Evolutionary conservation across 441 rosid species (phyloP), one percentile per base, ranked within the genome.

Genomic region (Euphorbia corollata): DNA sequence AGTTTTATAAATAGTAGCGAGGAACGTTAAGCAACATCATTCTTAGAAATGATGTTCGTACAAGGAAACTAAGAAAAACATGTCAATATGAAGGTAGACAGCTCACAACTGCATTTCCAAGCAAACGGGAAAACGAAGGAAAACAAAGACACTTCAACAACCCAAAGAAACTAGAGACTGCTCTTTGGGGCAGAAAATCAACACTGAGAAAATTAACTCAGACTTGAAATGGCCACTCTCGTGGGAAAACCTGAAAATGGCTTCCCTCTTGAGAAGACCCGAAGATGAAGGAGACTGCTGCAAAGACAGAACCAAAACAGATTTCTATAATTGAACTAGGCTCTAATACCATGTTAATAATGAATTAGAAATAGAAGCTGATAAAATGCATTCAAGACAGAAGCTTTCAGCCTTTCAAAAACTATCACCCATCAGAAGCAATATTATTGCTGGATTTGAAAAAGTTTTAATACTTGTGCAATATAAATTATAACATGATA

Each of bases 311-410:
- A 45, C 50, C 16, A 45, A 45, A 45, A 45, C 16, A 45, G 50
- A 45, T 8, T 8, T 2, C 15, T 45, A 45, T 3, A 0, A 45
- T 45, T 45, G 15, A 45, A 45, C n/a, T 45, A 45, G 47, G 47
- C 47, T 41, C 47, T 41, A 13, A 36, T 36, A 36, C 41, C 41
- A 36, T 36, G 41, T 36, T 36, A 2, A 8, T 36, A 36, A 36
- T 36, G 3, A 36, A 2, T 36, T 36, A 36, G 41, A 27, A 27
- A 27, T 27, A 27, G 32, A 27, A 68, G 47, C n/a, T 58, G 7
- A 48, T 47, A 68, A 32, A 47, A 32, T 47, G 19, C 27, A 59
- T 27, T 55, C 50, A 34, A n/a, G 16, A 55, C 50, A 36, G 54
- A 8, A 55, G 19, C 19, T 5, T 22, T 41, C 34, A 57, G 18